These are phyloP conservation scores for Thraustotheca clavata DNA, from an alignment of 352 stramenopile species.

Conservation along the genomic window DNA sequence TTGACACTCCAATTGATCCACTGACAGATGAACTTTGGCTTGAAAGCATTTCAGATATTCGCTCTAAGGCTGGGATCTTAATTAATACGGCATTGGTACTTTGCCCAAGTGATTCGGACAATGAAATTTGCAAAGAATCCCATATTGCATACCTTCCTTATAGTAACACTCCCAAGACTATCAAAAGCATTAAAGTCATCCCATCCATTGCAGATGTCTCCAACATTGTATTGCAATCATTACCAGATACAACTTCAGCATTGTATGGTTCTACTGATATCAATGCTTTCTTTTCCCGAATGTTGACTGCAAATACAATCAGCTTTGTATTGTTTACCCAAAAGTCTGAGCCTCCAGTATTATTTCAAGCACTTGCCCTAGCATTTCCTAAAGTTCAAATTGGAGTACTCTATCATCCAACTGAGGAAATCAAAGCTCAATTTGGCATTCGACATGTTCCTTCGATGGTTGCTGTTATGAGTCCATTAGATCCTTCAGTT, in stretches of 20 bases:
- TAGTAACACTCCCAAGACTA: background rate
- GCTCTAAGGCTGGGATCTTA: constrained; percentile 2
- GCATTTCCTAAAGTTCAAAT: constrained; percentile 50
- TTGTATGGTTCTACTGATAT: constrained; percentile 45
- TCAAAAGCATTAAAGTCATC: constrained; percentile 25
- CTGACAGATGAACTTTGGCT: background rate
- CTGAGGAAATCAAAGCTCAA: constrained; percentile 49
- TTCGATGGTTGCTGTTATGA: constrained; percentile 17
- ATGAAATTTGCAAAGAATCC: background rate
- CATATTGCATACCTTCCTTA: background rate
- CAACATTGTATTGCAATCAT: constrained; percentile 33
- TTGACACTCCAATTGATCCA: background rate
- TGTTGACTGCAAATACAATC: constrained; percentile 30
- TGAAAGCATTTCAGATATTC: constrained; percentile 4
- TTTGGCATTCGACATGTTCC: constrained; percentile 33
- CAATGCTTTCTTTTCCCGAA: constrained; percentile 42
- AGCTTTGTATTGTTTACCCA: constrained; percentile 54
- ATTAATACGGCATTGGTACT: constrained; percentile 4
- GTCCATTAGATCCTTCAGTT: background rate
- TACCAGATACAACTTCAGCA: constrained; percentile 38
- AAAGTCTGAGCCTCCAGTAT: constrained; percentile 38
- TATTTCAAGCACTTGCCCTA: constrained; percentile 52
- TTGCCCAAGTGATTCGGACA: background rate
- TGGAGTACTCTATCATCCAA: constrained; percentile 43
- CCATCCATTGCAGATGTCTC: constrained; percentile 40